These are phyloP conservation scores for Toxoplasma gondii DNA, from an alignment of 169 alveolate species.

Conservation along the genomic window DNA sequence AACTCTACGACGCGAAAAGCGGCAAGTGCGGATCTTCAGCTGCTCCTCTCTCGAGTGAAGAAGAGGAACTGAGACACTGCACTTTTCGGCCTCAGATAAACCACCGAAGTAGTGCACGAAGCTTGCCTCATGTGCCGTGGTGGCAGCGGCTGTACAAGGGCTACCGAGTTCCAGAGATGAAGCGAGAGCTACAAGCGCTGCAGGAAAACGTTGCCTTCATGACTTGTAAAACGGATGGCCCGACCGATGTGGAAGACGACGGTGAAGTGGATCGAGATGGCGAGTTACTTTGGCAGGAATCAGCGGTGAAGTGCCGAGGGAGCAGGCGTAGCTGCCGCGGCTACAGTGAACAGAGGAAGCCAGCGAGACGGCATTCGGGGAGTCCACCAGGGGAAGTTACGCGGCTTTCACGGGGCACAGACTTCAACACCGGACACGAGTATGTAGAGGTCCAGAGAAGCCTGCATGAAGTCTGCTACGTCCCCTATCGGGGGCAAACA, in stretches of 20 bases:
- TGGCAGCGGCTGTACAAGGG: conserved; percentile 38
- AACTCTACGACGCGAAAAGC: conserved; percentile 15
- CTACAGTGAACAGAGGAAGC: background rate
- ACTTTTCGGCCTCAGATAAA: conserved; percentile 17
- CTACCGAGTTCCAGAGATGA: background rate
- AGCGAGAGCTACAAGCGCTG: background rate
- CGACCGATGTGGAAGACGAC: background rate
- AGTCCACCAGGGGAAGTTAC: too few species aligned
- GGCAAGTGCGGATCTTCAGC: too few species aligned
- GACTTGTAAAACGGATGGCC: background rate
- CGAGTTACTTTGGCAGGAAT: background rate
- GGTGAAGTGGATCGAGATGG: background rate
- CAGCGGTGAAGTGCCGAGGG: background rate
- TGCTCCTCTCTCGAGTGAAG: background rate
- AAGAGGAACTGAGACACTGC: conserved; percentile 11
- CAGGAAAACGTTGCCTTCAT: background rate
- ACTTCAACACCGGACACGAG: too few species aligned
- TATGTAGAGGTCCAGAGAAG: too few species aligned
- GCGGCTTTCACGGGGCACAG: too few species aligned
- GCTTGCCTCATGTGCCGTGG: background rate
- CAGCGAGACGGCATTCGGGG: background rate
- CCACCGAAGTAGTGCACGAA: background rate
- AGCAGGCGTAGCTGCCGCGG: background rate
- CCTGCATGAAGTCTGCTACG: background rate
- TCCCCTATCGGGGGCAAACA: background rate